Conservation (phyloP, 1,284 basidiomycete genomes). For the Sanghuangporus baumii region DNA sequence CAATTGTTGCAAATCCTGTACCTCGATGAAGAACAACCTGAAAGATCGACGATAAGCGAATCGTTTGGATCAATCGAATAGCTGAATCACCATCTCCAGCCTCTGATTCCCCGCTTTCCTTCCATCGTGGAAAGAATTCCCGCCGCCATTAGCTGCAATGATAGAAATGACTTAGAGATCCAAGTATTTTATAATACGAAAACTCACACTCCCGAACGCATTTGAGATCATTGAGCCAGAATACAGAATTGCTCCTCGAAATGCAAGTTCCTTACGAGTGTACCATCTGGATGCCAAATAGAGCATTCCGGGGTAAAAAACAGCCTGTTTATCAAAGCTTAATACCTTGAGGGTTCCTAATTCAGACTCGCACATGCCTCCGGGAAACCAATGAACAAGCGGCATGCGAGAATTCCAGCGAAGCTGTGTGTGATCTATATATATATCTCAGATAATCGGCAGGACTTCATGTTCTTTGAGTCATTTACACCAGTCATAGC, state of each 20-base stretch:
- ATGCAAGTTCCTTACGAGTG: slow-evolving; percentile 43
- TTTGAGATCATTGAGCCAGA: slow-evolving; percentile 67
- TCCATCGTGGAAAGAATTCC: slow-evolving; percentile 69
- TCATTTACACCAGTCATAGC: slow-evolving; percentile 20
- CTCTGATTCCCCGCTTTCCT: slow-evolving; percentile 57
- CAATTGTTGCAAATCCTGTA: slow-evolving; percentile 12
- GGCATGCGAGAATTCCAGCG: slow-evolving; percentile 22
- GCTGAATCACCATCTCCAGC: slow-evolving; percentile 58
- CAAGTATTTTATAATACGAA: slow-evolving; percentile 10
- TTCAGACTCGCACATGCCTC: slow-evolving; percentile 21
- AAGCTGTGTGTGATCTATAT: slow-evolving; percentile 22
- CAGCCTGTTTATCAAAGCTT: slow-evolving; percentile 11
- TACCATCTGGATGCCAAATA: slow-evolving; percentile 23
- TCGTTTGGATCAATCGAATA: not conserved
- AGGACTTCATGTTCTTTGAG: slow-evolving; percentile 14
- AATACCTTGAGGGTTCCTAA: slow-evolving; percentile 23
- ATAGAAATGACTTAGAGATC: not conserved
- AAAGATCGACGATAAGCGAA: not conserved
- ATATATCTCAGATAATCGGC: slow-evolving; percentile 21
- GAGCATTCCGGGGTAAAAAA: slow-evolving; percentile 22
- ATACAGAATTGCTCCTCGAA: slow-evolving; percentile 67
- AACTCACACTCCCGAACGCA: slow-evolving; percentile 63
- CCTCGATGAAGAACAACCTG: slow-evolving; percentile 27
- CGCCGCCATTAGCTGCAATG: slow-evolving; percentile 54
- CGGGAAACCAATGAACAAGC: slow-evolving; percentile 24